Evolutionary conservation across 768 basidiomycete genomes (phyloP).

Genomic region (Hericium erinaceus): DNA sequence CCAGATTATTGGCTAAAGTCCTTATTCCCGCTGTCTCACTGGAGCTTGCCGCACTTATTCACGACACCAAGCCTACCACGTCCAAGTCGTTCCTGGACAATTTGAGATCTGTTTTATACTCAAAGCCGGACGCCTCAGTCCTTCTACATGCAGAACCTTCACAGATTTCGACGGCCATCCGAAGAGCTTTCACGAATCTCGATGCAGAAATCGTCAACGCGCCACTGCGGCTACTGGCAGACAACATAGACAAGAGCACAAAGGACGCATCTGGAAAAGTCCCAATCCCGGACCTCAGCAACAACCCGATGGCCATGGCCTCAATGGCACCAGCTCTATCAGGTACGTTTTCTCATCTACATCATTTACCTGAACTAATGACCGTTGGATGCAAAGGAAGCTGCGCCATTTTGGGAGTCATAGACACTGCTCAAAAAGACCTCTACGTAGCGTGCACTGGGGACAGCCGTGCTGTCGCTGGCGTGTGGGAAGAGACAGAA

Average conservation of each 20-base stretch:
- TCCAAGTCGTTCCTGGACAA: slow-evolving; percentile 25
- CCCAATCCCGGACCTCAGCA: slow-evolving; percentile 59
- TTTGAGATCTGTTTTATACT: slow-evolving; percentile 30
- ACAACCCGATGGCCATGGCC: slow-evolving; percentile 60
- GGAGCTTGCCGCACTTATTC: slow-evolving; percentile 53
- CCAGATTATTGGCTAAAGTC: slow-evolving; percentile 69
- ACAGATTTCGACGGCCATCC: slow-evolving; percentile 56
- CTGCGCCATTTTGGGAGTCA: slow-evolving; percentile 80
- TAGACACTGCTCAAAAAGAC: slow-evolving; percentile 77
- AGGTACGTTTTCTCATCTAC: slow-evolving; percentile 28
- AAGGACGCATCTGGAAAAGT: slow-evolving; percentile 38
- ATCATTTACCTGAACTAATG: neutral
- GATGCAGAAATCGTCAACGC: slow-evolving; percentile 78
- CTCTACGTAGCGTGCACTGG: slow-evolving; percentile 89
- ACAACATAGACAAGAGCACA: slow-evolving; percentile 38
- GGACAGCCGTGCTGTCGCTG: slow-evolving; percentile 93
- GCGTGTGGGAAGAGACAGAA: slow-evolving; percentile 67
- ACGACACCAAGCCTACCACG: slow-evolving; percentile 22
- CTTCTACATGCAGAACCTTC: slow-evolving; percentile 38
- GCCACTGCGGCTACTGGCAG: slow-evolving; percentile 64
- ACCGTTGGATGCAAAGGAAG: slow-evolving; percentile 44
- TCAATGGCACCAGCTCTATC: slow-evolving; percentile 80
- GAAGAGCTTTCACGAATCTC: slow-evolving; percentile 70
- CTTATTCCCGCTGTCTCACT: slow-evolving; percentile 79
- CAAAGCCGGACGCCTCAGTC: slow-evolving; percentile 11